Percentiles rank a stretch among this genome's conserved stretches.
Evolutionary conservation across 495 filamentous ascomycete species (phyloP).

Genomic region (Penicillium taxi): DNA sequence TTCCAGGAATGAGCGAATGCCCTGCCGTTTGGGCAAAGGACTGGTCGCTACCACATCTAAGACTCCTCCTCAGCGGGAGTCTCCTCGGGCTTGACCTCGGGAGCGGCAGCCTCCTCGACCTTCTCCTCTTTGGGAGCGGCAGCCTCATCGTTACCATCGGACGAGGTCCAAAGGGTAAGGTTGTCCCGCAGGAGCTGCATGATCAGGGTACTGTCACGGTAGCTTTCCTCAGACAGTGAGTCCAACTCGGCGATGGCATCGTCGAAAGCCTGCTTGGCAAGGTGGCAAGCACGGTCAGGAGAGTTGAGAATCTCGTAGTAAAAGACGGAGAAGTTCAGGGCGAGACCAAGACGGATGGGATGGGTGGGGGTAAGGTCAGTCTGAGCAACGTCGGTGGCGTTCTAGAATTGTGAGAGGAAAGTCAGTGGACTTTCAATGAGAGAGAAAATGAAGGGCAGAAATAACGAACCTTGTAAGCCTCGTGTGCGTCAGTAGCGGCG

Average conservation of each 20-base stretch:
- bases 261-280: conserved; percentile 98
- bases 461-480: conserved; percentile 87
- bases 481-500: conserved; percentile 90
- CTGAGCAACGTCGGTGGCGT: conserved; percentile 95
- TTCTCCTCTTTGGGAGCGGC: conserved; percentile 56
- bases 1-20: conserved; percentile 36
- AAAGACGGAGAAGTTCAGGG: conserved; percentile 99
- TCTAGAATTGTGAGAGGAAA: conserved; percentile 53
- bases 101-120: conserved; percentile 36
- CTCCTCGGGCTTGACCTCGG: conserved; percentile 40
- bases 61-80: conserved; percentile 32
- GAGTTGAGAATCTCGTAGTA: conserved; percentile 99
- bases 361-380: conserved; percentile 96
- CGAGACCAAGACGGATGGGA: conserved; percentile 96
- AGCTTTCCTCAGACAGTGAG: conserved; percentile 96
- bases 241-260: conserved; percentile 99
- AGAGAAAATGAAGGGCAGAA: conserved; percentile 5
- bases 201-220: conserved; percentile 99
- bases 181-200: conserved; percentile 99
- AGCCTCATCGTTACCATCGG: conserved; percentile 80
- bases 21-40: conserved; percentile 22
- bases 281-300: conserved; percentile 95
- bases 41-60: conserved; percentile 17
- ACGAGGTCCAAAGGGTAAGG: conserved; percentile 98
- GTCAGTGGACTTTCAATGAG: conserved; percentile 8